A percentile compares a stretch with the other conserved stretches of the same genome.
phyloP scores from a whole-genome alignment of 768 basidiomycete genomes.

The Phaffia tasmanica region DNA sequence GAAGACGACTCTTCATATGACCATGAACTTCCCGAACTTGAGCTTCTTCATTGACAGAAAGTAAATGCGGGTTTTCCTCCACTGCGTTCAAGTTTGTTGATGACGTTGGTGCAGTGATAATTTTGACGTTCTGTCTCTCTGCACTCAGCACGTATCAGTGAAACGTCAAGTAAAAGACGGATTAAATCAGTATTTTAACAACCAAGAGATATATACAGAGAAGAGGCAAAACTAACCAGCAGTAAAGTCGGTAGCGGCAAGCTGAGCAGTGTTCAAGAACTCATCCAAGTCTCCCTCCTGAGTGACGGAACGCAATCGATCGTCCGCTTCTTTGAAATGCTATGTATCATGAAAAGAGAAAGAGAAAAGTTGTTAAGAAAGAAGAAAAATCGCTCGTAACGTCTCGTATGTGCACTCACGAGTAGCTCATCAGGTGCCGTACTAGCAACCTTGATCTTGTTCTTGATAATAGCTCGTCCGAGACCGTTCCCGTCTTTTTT shows the following conservation, averaged over 20 bases:
- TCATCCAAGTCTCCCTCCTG: slow-evolving; percentile 93
- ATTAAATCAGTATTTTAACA: neutral
- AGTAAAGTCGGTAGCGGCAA: slow-evolving; percentile 91
- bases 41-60: slow-evolving; percentile 69
- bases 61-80: slow-evolving; percentile 63
- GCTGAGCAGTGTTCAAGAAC: slow-evolving; percentile 84
- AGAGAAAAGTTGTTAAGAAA: slow-evolving; percentile 6
- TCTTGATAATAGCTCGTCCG: slow-evolving; percentile 91
- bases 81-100: neutral
- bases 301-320: slow-evolving; percentile 69
- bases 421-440: slow-evolving; percentile 46
- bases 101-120: slow-evolving; percentile 35
- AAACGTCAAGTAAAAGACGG: neutral
- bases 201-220: neutral
- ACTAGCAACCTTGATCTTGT: slow-evolving; percentile 62
- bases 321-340: slow-evolving; percentile 67
- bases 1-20: slow-evolving; percentile 59
- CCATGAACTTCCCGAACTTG: slow-evolving; percentile 60
- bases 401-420: slow-evolving; percentile 32
- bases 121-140: slow-evolving; percentile 41
- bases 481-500: slow-evolving; percentile 48
- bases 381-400: neutral
- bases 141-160: neutral
- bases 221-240: slow-evolving; percentile 52
- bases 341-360: slow-evolving; percentile 20